Evolutionary conservation across 2,329 filamentous ascomycete genomes (phyloP).

Genomic region (Kalmusia sp.): DNA sequence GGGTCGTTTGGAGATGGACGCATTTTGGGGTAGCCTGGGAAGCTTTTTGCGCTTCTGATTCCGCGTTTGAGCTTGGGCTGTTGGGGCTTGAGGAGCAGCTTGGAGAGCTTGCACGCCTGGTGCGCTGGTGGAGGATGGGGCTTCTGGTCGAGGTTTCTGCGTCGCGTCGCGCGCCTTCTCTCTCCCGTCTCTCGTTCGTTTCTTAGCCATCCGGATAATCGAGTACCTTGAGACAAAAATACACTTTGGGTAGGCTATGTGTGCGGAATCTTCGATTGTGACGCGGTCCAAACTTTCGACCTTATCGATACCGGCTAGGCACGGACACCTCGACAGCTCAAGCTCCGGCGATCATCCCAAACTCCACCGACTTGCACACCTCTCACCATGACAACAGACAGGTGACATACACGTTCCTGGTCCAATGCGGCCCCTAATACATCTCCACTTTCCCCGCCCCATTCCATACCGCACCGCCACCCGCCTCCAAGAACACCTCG

Average conservation of each 20-base stretch:
- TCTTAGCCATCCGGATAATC: constrained; percentile 31
- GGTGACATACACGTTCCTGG: constrained; percentile 11
- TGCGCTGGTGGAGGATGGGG: constrained; percentile 15
- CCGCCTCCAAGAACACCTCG: constrained; percentile 63
- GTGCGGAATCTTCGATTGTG: not conserved
- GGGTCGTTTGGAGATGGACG: constrained; percentile 61
- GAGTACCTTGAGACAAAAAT: no score
- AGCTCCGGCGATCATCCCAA: constrained; percentile 7
- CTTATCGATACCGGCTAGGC: constrained; percentile 24
- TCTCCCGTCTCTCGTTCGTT: constrained; percentile 31
- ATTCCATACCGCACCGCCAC: constrained; percentile 64
- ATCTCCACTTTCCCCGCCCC: constrained; percentile 64
- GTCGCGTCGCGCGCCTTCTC: constrained; percentile 21
- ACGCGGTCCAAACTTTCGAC: constrained; percentile 20
- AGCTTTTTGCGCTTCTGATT: constrained; percentile 19
- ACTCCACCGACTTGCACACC: not conserved
- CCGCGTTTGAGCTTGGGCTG: constrained; percentile 1
- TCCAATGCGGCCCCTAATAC: constrained; percentile 64
- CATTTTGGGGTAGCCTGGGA: constrained; percentile 47
- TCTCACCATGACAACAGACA: not conserved
- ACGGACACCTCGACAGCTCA: constrained; percentile 2
- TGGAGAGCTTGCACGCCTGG: constrained; percentile 20
- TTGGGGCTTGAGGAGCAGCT: constrained; percentile 18
- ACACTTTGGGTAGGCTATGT: no score
- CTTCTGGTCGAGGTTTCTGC: constrained; percentile 3